These are phyloP conservation scores for Neopestalotiopsis sp. DNA, from an alignment of 2,329 filamentous ascomycete genomes.

Conservation along the genomic window DNA sequence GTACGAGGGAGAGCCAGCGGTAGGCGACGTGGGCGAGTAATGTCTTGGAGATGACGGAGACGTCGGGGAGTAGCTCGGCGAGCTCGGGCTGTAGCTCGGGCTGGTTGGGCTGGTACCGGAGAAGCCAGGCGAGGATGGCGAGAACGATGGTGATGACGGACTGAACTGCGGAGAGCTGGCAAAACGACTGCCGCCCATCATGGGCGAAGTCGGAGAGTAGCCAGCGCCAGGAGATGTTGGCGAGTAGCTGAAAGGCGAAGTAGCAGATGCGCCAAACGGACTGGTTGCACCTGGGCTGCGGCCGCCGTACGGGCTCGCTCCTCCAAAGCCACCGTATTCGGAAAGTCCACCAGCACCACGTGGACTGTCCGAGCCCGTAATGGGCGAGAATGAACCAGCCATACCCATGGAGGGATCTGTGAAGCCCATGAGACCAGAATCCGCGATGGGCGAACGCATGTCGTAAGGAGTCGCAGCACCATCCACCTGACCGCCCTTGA, in stretches of 20 bases:
- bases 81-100: constrained; percentile 69
- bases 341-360: constrained; percentile 69
- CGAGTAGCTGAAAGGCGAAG: constrained; percentile 74
- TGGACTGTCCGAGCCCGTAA: constrained; percentile 76
- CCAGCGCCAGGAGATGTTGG: constrained; percentile 77
- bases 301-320: constrained; percentile 69
- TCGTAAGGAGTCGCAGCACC: constrained; percentile 96
- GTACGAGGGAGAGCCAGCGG: constrained; percentile 76
- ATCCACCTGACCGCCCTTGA: constrained; percentile 76
- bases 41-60: constrained; percentile 62
- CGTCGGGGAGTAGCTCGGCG: constrained; percentile 68
- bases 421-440: constrained; percentile 67
- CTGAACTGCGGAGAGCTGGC: constrained; percentile 68
- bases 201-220: constrained; percentile 79
- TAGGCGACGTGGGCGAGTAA: constrained; percentile 75
- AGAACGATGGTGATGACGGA: constrained; percentile 68
- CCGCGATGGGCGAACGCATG: constrained; percentile 75
- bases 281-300: constrained; percentile 75
- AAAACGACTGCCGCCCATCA: constrained; percentile 63
- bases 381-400: constrained; percentile 74
- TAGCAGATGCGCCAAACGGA: constrained; percentile 75
- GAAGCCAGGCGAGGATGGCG: constrained; percentile 55
- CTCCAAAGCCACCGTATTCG: constrained; percentile 61
- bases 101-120: constrained; percentile 60
- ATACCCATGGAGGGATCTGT: constrained; percentile 61